Base-by-base conservation (phyloP, 352 stramenopile genomes). In the Globisporangium middletonii region DNA sequence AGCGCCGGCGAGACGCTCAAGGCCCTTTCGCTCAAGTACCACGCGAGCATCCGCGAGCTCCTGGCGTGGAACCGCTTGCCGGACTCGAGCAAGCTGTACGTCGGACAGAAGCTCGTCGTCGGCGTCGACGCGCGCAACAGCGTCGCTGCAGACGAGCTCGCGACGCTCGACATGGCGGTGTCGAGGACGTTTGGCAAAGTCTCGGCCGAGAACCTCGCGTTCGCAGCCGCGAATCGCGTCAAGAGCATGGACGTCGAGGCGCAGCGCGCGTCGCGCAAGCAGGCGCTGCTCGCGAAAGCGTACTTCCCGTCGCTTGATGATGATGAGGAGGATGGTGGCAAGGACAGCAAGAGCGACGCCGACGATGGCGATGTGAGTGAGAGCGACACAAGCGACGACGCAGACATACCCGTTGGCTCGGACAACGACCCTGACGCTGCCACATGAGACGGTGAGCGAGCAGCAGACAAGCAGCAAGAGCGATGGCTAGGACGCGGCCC, bases 11-110 rank as follows among this genome's bases (percentile, higher is more conserved):
- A 91, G 55, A 91, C 80, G 11, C 59, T 93, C 27, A 73, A 75
- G 11, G 86, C 79, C 12, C 51, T 93, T 5, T 93, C 80, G 48
- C 68, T 93, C 30, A 83, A 83, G 55, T 93, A 93, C n/a, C 83
- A 72, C 38, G 79, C 79, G 4, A 93, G 79, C 15, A 82, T 85
- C 23, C 64, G 87, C 12, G 73, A 86, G 18, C 38, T 93, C 26
- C 69, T 90, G 6, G 53, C 70, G 27, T 91, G 83, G 83, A 93
- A 93, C 55, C 70, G 72, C 2, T 62, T 93, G 4, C 58, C 74
- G 0, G 79, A 93, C 50, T 86, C 78, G 28, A 86, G 73, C 26
- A 85, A 89, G 42, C 66, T 76, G 35, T 91, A 93, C 51, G 51
- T 90, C 15, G 83, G 83, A 4, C 83, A 93, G 53, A 90, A 93